Base-by-base conservation (phyloP, 2,329 filamentous ascomycete species). In the Colletotrichum tabaci region DNA sequence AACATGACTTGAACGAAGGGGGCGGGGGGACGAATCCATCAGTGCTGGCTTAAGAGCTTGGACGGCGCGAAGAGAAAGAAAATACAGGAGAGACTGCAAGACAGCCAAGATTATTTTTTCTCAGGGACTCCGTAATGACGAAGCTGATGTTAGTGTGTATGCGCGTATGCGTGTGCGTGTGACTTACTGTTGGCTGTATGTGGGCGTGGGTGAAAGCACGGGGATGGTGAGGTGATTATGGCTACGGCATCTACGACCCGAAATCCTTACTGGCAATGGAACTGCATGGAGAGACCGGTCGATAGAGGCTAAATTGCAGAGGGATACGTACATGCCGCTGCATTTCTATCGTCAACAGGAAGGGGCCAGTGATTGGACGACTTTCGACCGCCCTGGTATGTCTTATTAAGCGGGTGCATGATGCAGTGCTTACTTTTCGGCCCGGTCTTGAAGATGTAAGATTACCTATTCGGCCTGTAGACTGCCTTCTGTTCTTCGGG, bases 1-100 rank as follows among this genome's bases (percentile, higher is more conserved):
- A 50, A 49, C 3, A 61, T 67, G 57, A 67, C 60, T 52, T 50
- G 44, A 38, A 46, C 42, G 64, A 52, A 61, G 42, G 38, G 44
- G 35, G 7, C 15, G 30, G 10, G n/a, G 47, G 16, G 35, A 38
- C 42, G 16, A 10, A 40, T 52, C 21, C n/a, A 40, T 52, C 9
- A 7, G 18, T n/a, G 60, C 21, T 50, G 60, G 35, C 23, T 40
- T 15, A 26, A 52, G 13, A 12, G 26, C 46, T 62, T 42, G n/a
- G 16, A 44, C 35, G 21, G 42, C 16, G 47, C 12, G 46, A 52
- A 30, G 16, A 7, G 46, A 30, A 52, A 52, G n/a, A 15, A 30
- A 42, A n/a, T 12, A 49, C 30, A 61, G 26, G 35, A 4, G 58
- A 62, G 47, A 52, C 47, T 62, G 21, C 60, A 62, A 62, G 60